Base-by-base conservation (phyloP, 805 yeast species). In the Candida krabiensis region DNA sequence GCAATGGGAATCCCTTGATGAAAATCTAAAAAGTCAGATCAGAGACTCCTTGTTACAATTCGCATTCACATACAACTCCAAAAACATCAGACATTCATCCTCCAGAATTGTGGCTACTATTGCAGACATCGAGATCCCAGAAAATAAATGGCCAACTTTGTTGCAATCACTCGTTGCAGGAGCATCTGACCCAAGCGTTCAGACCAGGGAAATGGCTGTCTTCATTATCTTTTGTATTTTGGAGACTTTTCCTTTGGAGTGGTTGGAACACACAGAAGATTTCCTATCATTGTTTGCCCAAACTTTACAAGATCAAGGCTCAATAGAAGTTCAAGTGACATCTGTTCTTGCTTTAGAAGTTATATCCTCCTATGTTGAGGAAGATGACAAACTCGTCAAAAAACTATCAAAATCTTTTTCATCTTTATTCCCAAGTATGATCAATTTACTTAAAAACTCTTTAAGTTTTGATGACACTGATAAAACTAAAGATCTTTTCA, bases 71-170 rank as follows among this genome's bases (percentile, higher is more conserved):
- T 84, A 83, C 62, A 75, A 78, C 48, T 66, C 72, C 40, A 70
- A 74, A 53, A 69, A 77, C 40, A 83, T 89, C 44, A 80, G 96
- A 64, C 98, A 93, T 67, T 80, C 95, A 15, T 74, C 84, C 38
- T 90, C 98, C 17, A 80, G 96, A 63, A 86, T 90, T 41, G 80
- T 93, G 52, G 81, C 96, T 19, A 82, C 89, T 30, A 86, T 93
- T 58, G 95, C 87, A 27, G 79, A 80, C 50, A 63, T 71, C 38
- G 98, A 91, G 61, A 69, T 89, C 46, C 80, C 79, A 37, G 44
- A 47, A 9, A 73, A 74, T 26, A 63, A 71, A 45, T 93, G 98
- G 98, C 76, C 82, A 4, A 81, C 79, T 28, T 73, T 93, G 49
- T 73, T 91, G 44, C 84, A 86, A 23, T 69, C 77, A 37, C 71